These are phyloP conservation scores for Acidomyces sp. DNA, from an alignment of 495 filamentous ascomycete species.

Conservation along the genomic window DNA sequence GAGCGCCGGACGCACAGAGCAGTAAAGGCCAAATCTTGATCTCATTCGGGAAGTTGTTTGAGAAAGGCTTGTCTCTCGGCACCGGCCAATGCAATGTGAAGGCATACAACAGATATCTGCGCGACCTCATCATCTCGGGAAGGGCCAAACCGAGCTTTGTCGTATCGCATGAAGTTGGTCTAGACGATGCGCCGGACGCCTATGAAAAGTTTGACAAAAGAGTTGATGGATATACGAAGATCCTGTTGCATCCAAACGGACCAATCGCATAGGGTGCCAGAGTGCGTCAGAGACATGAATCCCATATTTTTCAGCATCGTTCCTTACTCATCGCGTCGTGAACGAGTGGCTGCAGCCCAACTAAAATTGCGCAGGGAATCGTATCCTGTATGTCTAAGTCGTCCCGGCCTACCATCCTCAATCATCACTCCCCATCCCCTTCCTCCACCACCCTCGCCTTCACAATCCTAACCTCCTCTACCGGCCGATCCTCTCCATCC, in stretches of 20 bases:
- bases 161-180: conserved; percentile 41
- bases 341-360: too few species aligned
- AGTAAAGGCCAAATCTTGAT: conserved; percentile 43
- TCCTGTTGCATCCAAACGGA: conserved; percentile 28
- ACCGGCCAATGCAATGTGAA: conserved; percentile 50
- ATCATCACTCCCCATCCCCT: conserved; percentile 33
- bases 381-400: background rate
- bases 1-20: conserved; percentile 32
- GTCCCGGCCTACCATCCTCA: background rate
- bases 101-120: conserved; percentile 43
- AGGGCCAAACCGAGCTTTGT: conserved; percentile 46
- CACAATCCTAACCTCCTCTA: conserved; percentile 72
- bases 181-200: conserved; percentile 46
- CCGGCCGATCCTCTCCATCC: conserved; percentile 61
- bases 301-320: too few species aligned
- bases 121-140: conserved; percentile 45
- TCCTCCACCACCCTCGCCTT: conserved; percentile 55
- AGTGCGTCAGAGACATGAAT: too few species aligned
- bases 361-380: too few species aligned
- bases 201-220: conserved; percentile 60
- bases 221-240: conserved; percentile 40
- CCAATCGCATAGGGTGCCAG: conserved; percentile 15
- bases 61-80: conserved; percentile 33
- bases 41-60: conserved; percentile 48
- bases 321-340: too few species aligned